Conservation (phyloP, 176 grass and related monocot species). For the Bromus sterilis region DNA sequence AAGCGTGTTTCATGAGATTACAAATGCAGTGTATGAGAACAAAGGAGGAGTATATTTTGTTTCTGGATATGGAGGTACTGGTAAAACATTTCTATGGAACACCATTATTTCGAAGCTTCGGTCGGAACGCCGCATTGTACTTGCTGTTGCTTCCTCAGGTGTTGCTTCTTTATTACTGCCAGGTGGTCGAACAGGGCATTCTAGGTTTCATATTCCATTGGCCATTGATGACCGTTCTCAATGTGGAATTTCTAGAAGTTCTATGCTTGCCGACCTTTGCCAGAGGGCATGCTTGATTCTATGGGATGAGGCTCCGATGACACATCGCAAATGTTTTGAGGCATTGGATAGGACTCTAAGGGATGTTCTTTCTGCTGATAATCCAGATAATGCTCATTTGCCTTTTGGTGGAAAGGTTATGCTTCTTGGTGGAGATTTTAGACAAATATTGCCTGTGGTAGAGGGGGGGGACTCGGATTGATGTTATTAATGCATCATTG, state of each 20-base stretch:
- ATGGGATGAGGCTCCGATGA: slow-evolving; percentile 17
- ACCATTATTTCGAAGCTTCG: background rate
- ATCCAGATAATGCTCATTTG: background rate
- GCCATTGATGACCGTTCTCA: background rate
- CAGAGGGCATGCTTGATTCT: background rate
- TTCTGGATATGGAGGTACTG: background rate
- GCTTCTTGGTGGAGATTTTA: background rate
- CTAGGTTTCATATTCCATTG: background rate
- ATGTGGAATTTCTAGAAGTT: background rate
- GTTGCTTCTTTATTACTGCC: background rate
- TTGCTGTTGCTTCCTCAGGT: background rate
- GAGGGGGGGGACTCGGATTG: too few species aligned
- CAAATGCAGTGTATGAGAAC: rapidly evolving
- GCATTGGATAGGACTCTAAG: background rate
- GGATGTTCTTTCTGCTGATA: background rate
- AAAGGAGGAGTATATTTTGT: background rate
- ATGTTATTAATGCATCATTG: background rate
- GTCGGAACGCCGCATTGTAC: background rate
- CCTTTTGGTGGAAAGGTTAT: background rate
- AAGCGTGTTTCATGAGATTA: background rate
- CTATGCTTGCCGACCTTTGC: background rate
- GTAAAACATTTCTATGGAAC: slow-evolving; percentile 9
- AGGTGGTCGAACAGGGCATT: background rate
- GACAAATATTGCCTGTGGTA: background rate
- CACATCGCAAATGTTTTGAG: background rate